phyloP scores from a whole-genome alignment of 2,329 filamentous ascomycete genomes.

The Sarocladiaceae sp. region DNA sequence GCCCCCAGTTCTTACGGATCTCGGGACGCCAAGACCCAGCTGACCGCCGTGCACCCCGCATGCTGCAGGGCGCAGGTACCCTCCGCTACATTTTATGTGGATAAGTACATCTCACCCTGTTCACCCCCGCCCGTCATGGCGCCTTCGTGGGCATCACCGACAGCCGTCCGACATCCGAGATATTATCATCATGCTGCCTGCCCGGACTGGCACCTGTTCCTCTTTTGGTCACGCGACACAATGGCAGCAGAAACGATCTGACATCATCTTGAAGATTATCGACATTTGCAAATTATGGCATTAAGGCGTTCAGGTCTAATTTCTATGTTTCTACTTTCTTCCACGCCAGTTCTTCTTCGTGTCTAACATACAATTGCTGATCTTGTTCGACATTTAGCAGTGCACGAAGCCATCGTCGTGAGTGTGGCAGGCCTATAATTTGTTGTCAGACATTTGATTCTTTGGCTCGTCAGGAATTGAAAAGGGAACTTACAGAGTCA shows the following conservation, averaged over 20 bases:
- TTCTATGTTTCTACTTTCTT: neutral
- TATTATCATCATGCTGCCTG: conserved; percentile 10
- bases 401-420: conserved; percentile 37
- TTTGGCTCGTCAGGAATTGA: no score
- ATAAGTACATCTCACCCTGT: neutral
- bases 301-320: neutral
- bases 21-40: conserved; percentile 12
- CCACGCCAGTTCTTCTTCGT: neutral
- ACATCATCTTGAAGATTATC: neutral
- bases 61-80: neutral
- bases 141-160: conserved; percentile 6
- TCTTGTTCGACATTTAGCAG: conserved; percentile 16
- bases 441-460: no score
- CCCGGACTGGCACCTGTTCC: neutral
- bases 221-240: neutral
- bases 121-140: neutral
- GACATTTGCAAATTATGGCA: neutral
- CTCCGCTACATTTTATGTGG: neutral
- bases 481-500: conserved; percentile 29
- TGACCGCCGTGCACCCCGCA: conserved; percentile 2
- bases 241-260: neutral
- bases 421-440: conserved; percentile 47
- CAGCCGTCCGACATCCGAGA: conserved; percentile 13
- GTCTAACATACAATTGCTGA: neutral
- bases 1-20: conserved; percentile 8